A percentile compares a stretch with the other conserved stretches of the same genome.
These are phyloP conservation scores for Annona cherimola DNA, from an alignment of 164 flowering plant genomes.

Conservation along the genomic window DNA sequence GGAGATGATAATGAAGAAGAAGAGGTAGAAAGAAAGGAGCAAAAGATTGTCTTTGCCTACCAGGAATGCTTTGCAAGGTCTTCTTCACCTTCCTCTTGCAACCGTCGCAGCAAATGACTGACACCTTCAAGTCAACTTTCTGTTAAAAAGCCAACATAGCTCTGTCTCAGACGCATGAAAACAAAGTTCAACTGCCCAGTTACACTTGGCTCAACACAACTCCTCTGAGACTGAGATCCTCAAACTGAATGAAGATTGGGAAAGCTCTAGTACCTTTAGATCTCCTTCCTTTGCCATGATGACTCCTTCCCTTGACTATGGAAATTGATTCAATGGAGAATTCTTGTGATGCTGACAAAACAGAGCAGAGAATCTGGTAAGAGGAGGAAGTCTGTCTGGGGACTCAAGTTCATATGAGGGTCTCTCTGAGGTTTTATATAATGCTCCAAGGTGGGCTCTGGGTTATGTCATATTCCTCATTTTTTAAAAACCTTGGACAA, in stretches of 20 bases:
- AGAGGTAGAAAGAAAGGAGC: background rate
- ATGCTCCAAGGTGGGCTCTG: conserved; percentile 2
- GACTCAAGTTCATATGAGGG: background rate
- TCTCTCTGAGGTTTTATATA: background rate
- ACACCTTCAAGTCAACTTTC: conserved; percentile 53
- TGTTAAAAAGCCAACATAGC: conserved; percentile 23
- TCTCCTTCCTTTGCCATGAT: conserved; percentile 25
- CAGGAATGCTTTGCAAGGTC: conserved; percentile 39
- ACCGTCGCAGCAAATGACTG: conserved; percentile 53
- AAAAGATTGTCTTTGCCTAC: conserved; percentile 14
- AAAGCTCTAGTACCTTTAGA: conserved; percentile 14
- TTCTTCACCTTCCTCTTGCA: conserved; percentile 62
- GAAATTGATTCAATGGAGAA: background rate
- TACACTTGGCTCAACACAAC: background rate
- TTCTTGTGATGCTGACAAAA: background rate
- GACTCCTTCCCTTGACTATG: background rate
- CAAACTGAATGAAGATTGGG: background rate
- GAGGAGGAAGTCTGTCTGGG: conserved; percentile 5
- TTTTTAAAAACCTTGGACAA: background rate
- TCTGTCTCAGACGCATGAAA: conserved; percentile 6
- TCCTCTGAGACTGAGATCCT: background rate
- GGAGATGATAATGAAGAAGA: background rate
- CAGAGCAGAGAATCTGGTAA: background rate
- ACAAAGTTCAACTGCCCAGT: background rate
- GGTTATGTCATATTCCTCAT: background rate